Percentiles rank a stretch among this genome's conserved stretches.
These are phyloP conservation scores for Lentinus tigrinus DNA, from an alignment of 768 basidiomycete genomes.

Conservation along the genomic window DNA sequence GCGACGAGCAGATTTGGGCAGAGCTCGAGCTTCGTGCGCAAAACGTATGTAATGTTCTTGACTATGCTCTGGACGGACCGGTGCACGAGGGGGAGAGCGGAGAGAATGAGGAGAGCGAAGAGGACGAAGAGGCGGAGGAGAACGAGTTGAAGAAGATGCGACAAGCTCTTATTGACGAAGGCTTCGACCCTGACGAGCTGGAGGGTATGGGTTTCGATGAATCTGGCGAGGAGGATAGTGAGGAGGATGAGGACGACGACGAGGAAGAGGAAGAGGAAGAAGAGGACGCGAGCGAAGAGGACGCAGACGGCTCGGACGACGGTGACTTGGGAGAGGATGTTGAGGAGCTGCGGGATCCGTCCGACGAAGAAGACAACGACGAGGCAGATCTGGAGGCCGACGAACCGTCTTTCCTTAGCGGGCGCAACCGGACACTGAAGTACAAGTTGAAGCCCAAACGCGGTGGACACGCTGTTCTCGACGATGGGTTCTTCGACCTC, in stretches of 20 bases:
- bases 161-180: constrained; percentile 28
- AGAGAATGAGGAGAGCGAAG: constrained; percentile 27
- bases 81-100: constrained; percentile 11
- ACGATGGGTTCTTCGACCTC: constrained; percentile 91
- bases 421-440: constrained; percentile 20
- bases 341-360: constrained; percentile 30
- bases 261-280: constrained; percentile 30
- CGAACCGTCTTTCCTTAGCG: constrained; percentile 22
- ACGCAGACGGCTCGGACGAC: constrained; percentile 27
- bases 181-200: constrained; percentile 32
- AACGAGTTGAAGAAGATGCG: constrained; percentile 22
- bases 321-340: constrained; percentile 32
- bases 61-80: constrained; percentile 59
- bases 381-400: constrained; percentile 27
- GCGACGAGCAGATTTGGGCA: constrained; percentile 87
- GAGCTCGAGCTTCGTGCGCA: constrained; percentile 84
- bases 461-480: constrained; percentile 50
- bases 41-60: constrained; percentile 67
- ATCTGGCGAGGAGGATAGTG: constrained; percentile 30
- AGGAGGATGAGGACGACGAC: constrained; percentile 30
- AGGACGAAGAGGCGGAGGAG: constrained; percentile 33
- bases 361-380: constrained; percentile 25
- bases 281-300: constrained; percentile 25
- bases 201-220: constrained; percentile 28
- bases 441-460: constrained; percentile 23